Conservation (phyloP, 192 early-diverging fungal genomes). For the Chytriomyces sp. region DNA sequence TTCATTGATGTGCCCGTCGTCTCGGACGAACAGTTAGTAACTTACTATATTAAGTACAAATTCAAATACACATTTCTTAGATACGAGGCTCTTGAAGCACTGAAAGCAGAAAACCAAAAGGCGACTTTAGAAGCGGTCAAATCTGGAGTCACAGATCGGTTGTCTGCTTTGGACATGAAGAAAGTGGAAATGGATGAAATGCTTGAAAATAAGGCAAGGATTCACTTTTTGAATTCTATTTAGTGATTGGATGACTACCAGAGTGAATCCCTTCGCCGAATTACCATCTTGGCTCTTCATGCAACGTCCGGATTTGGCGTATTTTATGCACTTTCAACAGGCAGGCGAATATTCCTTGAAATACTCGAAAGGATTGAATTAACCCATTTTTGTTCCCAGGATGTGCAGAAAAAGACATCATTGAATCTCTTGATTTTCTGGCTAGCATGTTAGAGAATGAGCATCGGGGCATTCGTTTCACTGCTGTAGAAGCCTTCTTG, state of each 20-base stretch:
- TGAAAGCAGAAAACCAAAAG: slow-evolving; percentile 51
- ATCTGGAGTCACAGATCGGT: slow-evolving; percentile 59
- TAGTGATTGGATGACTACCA: slow-evolving; percentile 10
- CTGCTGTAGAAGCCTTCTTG: slow-evolving; percentile 48
- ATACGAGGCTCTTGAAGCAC: slow-evolving; percentile 50
- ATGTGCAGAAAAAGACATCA: slow-evolving; percentile 28
- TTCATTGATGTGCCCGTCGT: slow-evolving; percentile 62
- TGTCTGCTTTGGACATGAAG: slow-evolving; percentile 45
- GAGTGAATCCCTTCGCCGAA: slow-evolving; percentile 51
- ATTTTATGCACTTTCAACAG: slow-evolving; percentile 45
- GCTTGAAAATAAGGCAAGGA: slow-evolving; percentile 49
- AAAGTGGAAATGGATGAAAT: slow-evolving; percentile 52
- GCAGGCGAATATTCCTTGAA: slow-evolving; percentile 23
- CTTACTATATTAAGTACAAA: not conserved
- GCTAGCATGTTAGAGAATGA: slow-evolving; percentile 54
- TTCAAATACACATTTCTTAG: slow-evolving; percentile 14
- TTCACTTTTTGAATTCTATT: not conserved
- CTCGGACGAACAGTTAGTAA: slow-evolving; percentile 56
- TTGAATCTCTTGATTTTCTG: slow-evolving; percentile 47
- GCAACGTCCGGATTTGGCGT: slow-evolving; percentile 51
- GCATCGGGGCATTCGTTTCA: slow-evolving; percentile 54
- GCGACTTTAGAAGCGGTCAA: slow-evolving; percentile 65
- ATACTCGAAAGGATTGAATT: not conserved
- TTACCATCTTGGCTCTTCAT: slow-evolving; percentile 54
- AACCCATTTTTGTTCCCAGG: slow-evolving; percentile 20